Evolutionary conservation across 2,329 filamentous ascomycete species (phyloP).

Genomic region (Teratosphaeria epicoccoides): DNA sequence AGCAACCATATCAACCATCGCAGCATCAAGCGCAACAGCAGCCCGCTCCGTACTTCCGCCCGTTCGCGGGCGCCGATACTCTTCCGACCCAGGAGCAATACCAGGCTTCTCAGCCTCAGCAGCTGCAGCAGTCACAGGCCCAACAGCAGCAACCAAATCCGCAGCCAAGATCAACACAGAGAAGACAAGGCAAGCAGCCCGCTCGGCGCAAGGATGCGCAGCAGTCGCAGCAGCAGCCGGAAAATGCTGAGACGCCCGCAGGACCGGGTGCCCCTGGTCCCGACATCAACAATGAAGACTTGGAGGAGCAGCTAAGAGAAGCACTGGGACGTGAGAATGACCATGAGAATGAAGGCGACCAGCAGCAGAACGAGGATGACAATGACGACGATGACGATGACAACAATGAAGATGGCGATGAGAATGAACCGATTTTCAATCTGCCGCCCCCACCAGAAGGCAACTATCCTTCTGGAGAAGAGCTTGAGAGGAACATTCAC

Average conservation of each 20-base stretch:
- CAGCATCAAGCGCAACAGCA: constrained; percentile 1
- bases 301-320: constrained; percentile 18
- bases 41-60: constrained; percentile 1
- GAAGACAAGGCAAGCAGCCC: constrained; percentile 2
- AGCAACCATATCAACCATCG: constrained; percentile 1
- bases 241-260: constrained; percentile 3
- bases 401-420: constrained; percentile 6
- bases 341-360: constrained; percentile 2
- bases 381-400: constrained; percentile 16
- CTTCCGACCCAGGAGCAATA: background rate
- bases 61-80: background rate
- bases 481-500: constrained; percentile 23
- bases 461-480: constrained; percentile 17
- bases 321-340: constrained; percentile 12
- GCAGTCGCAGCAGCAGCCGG: constrained; percentile 3
- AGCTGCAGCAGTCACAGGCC: constrained; percentile 6
- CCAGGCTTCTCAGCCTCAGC: background rate
- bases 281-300: constrained; percentile 13
- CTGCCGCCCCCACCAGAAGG: constrained; percentile 24
- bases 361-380: constrained; percentile 11
- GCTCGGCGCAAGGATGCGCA: background rate
- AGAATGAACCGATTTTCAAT: constrained; percentile 20
- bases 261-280: constrained; percentile 20
- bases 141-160: constrained; percentile 6
- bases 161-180: constrained; percentile 3